phyloP scores from a whole-genome alignment of 208 protist genomes.

The Trypanosomatidae sp. region DNA sequence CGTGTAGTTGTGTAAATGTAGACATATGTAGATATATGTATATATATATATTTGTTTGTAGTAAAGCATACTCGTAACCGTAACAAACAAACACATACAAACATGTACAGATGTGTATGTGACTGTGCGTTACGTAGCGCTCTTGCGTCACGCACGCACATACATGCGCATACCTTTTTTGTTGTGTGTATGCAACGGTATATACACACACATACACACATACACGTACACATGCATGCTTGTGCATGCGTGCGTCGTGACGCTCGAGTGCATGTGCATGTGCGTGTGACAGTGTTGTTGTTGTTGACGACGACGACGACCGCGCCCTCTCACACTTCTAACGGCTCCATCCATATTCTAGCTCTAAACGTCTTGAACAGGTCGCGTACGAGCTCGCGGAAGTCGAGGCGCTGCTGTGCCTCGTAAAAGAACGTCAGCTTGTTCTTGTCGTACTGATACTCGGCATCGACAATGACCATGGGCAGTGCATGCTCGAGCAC shows the following conservation, averaged over 20 bases:
- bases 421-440: constrained; percentile 90
- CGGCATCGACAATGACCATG: constrained; percentile 84
- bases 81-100: constrained; percentile 4
- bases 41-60: background rate
- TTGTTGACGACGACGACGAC: no score
- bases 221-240: no score
- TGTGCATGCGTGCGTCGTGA: no score
- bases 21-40: constrained; percentile 2
- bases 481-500: constrained; percentile 73
- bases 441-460: constrained; percentile 89
- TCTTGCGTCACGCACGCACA: no score
- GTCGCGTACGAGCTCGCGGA: constrained; percentile 76
- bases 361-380: constrained; percentile 83
- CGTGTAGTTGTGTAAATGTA: background rate
- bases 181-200: no score
- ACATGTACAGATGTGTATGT: constrained; percentile 1
- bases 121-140: no score
- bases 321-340: constrained; percentile 21
- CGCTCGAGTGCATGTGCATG: no score
- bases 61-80: background rate
- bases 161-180: no score
- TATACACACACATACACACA: no score
- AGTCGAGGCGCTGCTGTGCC: constrained; percentile 79
- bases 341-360: constrained; percentile 85
- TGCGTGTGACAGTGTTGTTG: no score